Evolutionary conservation across 495 filamentous ascomycete genomes (phyloP).

Genomic region (Penicillium manginii): DNA sequence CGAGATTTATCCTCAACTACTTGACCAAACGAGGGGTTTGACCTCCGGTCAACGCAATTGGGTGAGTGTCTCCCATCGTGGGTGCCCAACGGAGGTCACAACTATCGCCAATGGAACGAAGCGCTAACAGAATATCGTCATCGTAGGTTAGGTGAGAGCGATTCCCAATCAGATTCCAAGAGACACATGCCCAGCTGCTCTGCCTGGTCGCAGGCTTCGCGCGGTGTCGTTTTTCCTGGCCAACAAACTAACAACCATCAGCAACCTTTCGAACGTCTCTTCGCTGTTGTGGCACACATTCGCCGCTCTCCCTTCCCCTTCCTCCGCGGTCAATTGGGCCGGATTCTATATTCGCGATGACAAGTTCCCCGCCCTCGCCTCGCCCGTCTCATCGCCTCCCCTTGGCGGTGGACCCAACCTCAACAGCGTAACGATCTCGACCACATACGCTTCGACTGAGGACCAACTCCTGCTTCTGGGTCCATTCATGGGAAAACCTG

Average conservation of each 20-base stretch:
- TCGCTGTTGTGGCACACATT: conserved; percentile 88
- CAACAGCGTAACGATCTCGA: conserved; percentile 26
- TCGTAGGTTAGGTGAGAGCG: conserved; percentile 61
- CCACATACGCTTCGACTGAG: conserved; percentile 28
- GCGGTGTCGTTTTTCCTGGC: background rate
- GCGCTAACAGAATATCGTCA: conserved; percentile 13
- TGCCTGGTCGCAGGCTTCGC: background rate
- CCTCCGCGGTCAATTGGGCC: conserved; percentile 80
- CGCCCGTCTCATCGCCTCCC: conserved; percentile 31
- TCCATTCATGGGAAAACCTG: conserved; percentile 86
- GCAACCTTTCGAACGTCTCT: conserved; percentile 83
- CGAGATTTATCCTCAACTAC: conserved; percentile 75
- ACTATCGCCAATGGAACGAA: conserved; percentile 1
- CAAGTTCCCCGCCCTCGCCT: conserved; percentile 45
- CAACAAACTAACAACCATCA: conserved; percentile 31
- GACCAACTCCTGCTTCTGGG: conserved; percentile 68
- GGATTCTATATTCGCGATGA: conserved; percentile 87
- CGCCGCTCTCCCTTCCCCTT: conserved; percentile 75
- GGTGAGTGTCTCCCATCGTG: conserved; percentile 54
- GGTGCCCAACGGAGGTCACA: conserved; percentile 9
- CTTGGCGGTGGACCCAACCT: conserved; percentile 14
- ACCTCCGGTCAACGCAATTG: conserved; percentile 84
- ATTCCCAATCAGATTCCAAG: conserved; percentile 9
- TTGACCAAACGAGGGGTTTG: conserved; percentile 70
- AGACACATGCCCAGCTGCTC: background rate